Conservation (phyloP, 305 asterid species). For the Fraxinus platypoda region DNA sequence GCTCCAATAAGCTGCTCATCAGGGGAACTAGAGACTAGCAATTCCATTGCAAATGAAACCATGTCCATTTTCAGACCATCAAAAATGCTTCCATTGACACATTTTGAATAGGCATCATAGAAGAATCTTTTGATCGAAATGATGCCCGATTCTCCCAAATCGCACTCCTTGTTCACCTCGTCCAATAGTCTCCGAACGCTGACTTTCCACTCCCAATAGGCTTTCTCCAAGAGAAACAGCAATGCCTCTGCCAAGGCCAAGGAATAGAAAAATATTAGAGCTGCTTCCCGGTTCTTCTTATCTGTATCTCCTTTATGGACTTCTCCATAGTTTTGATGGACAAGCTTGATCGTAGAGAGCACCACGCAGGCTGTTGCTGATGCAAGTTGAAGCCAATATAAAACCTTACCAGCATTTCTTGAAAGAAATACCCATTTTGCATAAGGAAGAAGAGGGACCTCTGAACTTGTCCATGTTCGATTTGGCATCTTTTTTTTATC, state of each 20-base stretch:
- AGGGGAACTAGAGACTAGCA: conserved; percentile 62
- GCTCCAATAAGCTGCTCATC: conserved; percentile 92
- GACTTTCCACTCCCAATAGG: conserved; percentile 92
- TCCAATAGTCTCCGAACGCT: conserved; percentile 46
- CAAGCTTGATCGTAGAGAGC: conserved; percentile 66
- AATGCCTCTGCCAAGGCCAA: conserved; percentile 81
- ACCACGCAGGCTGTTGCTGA: conserved; percentile 82
- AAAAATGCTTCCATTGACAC: conserved; percentile 81
- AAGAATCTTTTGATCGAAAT: conserved; percentile 69
- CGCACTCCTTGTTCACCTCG: conserved; percentile 64
- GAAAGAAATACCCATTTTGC: conserved; percentile 72
- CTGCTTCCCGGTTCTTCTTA: conserved; percentile 63
- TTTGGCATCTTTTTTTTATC: conserved; percentile 35
- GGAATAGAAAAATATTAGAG: conserved; percentile 72
- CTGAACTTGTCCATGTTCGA: conserved; percentile 69
- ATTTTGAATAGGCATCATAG: conserved; percentile 80
- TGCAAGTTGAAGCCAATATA: conserved; percentile 76
- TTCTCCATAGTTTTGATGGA: conserved; percentile 56
- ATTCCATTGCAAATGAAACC: conserved; percentile 84
- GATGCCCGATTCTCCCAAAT: conserved; percentile 67
- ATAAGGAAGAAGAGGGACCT: conserved; percentile 78
- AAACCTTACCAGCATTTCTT: conserved; percentile 59
- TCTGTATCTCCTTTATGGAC: conserved; percentile 54
- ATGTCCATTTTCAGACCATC: conserved; percentile 94
- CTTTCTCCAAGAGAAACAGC: conserved; percentile 81